These are phyloP conservation scores for Fusarium proliferatum DNA, from an alignment of 2,329 filamentous ascomycete species.

Conservation along the genomic window DNA sequence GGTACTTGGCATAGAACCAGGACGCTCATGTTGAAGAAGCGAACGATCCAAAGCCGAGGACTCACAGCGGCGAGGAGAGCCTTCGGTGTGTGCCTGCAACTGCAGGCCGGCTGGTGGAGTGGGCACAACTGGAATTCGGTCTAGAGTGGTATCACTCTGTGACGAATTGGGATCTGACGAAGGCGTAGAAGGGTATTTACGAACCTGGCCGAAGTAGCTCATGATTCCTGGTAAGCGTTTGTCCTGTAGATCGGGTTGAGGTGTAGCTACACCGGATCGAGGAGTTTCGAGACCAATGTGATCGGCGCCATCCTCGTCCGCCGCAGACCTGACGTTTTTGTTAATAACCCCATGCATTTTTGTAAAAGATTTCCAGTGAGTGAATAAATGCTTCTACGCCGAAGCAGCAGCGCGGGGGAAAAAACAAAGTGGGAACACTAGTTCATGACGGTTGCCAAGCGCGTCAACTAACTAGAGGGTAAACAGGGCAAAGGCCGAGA, in stretches of 20 bases:
- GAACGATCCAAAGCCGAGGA: slow-evolving; percentile 34
- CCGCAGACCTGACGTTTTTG: slow-evolving; percentile 64
- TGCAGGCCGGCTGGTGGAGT: slow-evolving; percentile 48
- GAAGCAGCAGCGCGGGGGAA: slow-evolving; percentile 45
- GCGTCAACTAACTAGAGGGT: slow-evolving; percentile 45
- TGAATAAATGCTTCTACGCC: slow-evolving; percentile 46
- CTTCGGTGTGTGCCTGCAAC: slow-evolving; percentile 44
- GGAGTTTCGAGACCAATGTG: slow-evolving; percentile 88
- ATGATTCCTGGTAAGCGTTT: slow-evolving; percentile 96
- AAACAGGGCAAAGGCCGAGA: slow-evolving; percentile 42
- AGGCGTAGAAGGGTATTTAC: slow-evolving; percentile 77
- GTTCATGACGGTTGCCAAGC: slow-evolving; percentile 55
- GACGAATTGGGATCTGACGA: slow-evolving; percentile 54
- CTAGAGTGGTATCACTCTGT: slow-evolving; percentile 47
- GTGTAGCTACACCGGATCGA: slow-evolving; percentile 90
- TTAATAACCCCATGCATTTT: slow-evolving; percentile 63
- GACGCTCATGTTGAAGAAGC: slow-evolving; percentile 43
- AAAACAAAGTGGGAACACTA: slow-evolving; percentile 52
- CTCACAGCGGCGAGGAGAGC: slow-evolving; percentile 38
- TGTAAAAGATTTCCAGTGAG: slow-evolving; percentile 45
- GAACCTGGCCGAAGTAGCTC: slow-evolving; percentile 99
- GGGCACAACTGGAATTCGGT: slow-evolving; percentile 42
- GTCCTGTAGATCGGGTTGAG: slow-evolving; percentile 91
- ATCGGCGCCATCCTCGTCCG: slow-evolving; percentile 78
- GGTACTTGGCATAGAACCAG: slow-evolving; percentile 33